Conservation (phyloP, 345 rosid species). For the Boechera divaricarpa region DNA sequence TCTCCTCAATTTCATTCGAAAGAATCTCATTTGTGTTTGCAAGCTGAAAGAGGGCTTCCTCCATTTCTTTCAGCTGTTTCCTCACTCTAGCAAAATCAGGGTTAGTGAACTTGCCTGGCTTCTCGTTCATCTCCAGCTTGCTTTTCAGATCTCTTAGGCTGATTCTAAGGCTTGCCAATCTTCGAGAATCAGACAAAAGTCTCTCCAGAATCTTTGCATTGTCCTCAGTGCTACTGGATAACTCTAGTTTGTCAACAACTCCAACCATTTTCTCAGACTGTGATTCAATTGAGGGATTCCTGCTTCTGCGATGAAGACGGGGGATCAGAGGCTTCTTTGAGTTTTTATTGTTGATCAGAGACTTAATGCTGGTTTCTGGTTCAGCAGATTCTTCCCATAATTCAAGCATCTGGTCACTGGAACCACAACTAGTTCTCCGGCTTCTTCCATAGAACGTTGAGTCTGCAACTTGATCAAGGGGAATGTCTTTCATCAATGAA, state of each 20-base stretch:
- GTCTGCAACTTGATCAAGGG: constrained; percentile 81
- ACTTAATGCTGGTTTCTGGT: constrained; percentile 48
- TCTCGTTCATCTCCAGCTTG: constrained; percentile 66
- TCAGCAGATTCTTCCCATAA: constrained; percentile 66
- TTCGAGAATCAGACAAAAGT: constrained; percentile 72
- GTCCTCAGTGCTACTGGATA: constrained; percentile 54
- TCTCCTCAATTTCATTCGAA: constrained; percentile 56
- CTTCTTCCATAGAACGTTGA: constrained; percentile 60
- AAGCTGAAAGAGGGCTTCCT: constrained; percentile 66
- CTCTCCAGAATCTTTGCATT: constrained; percentile 70
- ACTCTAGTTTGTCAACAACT: constrained; percentile 71
- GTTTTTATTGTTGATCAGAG: constrained; percentile 27
- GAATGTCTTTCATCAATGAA: constrained; percentile 80
- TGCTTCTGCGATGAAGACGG: constrained; percentile 42
- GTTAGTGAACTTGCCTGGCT: constrained; percentile 58
- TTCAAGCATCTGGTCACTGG: constrained; percentile 64
- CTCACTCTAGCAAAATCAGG: constrained; percentile 63
- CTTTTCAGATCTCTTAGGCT: constrained; percentile 67
- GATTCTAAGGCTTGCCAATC: constrained; percentile 62
- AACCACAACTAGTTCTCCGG: constrained; percentile 51
- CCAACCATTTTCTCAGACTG: constrained; percentile 73
- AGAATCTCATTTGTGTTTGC: constrained; percentile 59
- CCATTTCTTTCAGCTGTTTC: constrained; percentile 67
- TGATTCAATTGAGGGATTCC: constrained; percentile 51
- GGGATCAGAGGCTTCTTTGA: constrained; percentile 40